Evolutionary conservation across 768 basidiomycete genomes (phyloP).

Genomic region (Cyathus striatus): DNA sequence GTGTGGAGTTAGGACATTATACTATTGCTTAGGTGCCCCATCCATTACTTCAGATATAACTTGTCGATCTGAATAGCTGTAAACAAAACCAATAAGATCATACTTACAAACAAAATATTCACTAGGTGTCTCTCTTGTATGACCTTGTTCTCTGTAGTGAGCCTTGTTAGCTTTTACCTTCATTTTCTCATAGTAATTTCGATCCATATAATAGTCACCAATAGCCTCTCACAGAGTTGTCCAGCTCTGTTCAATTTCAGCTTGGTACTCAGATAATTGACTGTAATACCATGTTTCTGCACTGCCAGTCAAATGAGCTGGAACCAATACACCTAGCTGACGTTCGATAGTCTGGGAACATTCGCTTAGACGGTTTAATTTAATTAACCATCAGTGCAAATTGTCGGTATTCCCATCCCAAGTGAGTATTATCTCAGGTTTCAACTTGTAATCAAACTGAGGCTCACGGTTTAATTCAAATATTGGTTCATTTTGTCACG

Average conservation of each 20-base stretch:
- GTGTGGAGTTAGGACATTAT: slow-evolving; percentile 19
- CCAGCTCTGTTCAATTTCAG: slow-evolving; percentile 19
- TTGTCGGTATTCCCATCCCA: slow-evolving; percentile 26
- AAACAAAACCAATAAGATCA: too few relatives aligned
- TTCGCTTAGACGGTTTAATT: slow-evolving; percentile 17
- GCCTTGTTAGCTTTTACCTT: slow-evolving; percentile 17
- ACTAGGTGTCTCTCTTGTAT: slow-evolving; percentile 22
- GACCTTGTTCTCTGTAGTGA: slow-evolving; percentile 18
- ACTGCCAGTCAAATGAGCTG: slow-evolving; percentile 15
- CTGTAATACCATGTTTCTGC: too few relatives aligned
- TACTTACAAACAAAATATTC: slow-evolving; percentile 29
- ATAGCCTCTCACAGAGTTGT: slow-evolving; percentile 18
- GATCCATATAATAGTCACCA: too few relatives aligned
- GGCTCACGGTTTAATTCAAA: slow-evolving; percentile 8
- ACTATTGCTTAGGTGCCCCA: too few relatives aligned
- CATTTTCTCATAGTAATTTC: slow-evolving; percentile 21
- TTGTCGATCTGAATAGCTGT: slow-evolving; percentile 15
- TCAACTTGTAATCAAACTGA: slow-evolving; percentile 26
- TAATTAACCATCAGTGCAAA: slow-evolving; percentile 20
- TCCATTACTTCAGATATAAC: slow-evolving; percentile 29
- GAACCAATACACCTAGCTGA: slow-evolving; percentile 24
- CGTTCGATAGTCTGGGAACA: slow-evolving; percentile 11
- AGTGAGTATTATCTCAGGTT: slow-evolving; percentile 19
- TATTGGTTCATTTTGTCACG: neutral
- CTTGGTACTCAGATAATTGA: slow-evolving; percentile 3